Evolutionary conservation across 176 grass and related monocot genomes (phyloP).

Genomic region (Puccinellia tenuiflora): DNA sequence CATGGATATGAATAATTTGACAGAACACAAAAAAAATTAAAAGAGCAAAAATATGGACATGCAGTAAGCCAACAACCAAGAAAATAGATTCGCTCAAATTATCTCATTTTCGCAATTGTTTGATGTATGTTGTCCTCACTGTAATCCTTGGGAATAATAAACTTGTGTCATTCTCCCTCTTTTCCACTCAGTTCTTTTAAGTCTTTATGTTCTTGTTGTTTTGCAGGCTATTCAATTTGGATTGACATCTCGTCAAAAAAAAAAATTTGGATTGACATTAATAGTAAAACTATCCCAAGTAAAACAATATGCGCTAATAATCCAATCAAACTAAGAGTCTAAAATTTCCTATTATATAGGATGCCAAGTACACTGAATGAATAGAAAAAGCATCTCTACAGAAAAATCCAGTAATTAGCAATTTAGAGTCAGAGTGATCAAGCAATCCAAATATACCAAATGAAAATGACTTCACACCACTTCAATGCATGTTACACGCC

Average conservation of each 20-base stretch:
- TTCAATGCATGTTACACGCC: too few relatives aligned
- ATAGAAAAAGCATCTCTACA: neutral
- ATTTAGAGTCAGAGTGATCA: too few relatives aligned
- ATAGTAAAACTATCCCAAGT: neutral
- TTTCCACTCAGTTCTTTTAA: neutral
- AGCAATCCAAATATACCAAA: too few relatives aligned
- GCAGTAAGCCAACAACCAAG: neutral
- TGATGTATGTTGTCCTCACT: too few relatives aligned
- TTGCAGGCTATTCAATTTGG: neutral
- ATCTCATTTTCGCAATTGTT: too few relatives aligned
- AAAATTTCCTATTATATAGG: neutral
- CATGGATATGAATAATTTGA: neutral
- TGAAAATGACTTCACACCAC: too few relatives aligned
- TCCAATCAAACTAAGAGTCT: neutral
- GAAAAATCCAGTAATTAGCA: constrained; percentile 4
- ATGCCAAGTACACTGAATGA: neutral
- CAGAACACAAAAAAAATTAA: neutral
- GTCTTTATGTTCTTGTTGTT: neutral
- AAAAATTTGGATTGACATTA: too few relatives aligned
- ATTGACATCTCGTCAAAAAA: too few relatives aligned
- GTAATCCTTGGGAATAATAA: too few relatives aligned
- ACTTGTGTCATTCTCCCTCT: neutral
- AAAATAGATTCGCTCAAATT: too few relatives aligned
- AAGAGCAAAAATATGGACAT: neutral
- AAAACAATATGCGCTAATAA: neutral